phyloP scores from a whole-genome alignment of 1,284 basidiomycete genomes.

The Marasmius oreades region DNA sequence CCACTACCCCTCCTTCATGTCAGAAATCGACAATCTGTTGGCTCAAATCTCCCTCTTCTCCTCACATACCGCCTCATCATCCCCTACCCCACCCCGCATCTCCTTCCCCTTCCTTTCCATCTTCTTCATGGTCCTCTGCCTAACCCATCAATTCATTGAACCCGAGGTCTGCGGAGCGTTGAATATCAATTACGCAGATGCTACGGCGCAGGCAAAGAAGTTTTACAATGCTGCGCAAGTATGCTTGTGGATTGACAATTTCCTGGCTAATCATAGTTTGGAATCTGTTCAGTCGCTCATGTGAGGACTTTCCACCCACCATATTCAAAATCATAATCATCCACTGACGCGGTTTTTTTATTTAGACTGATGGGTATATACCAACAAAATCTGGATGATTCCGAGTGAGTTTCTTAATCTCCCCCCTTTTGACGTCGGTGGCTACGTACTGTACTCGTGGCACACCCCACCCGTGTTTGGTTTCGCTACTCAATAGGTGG shows the following conservation, averaged over 20 bases:
- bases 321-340: background rate
- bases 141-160: slow-evolving; percentile 22
- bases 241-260: slow-evolving; percentile 21
- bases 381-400: slow-evolving; percentile 24
- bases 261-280: slow-evolving; percentile 20
- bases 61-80: background rate
- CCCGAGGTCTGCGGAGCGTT: slow-evolving; percentile 16
- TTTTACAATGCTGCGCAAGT: slow-evolving; percentile 24
- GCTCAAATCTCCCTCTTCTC: background rate
- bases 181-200: slow-evolving; percentile 13
- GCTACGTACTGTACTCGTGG: no score
- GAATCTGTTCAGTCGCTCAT: slow-evolving; percentile 22
- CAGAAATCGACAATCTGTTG: background rate
- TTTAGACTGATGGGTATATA: slow-evolving; percentile 25
- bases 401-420: slow-evolving; percentile 17
- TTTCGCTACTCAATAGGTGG: no score
- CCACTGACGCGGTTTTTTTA: background rate
- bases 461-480: no score
- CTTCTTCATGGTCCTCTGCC: slow-evolving; percentile 23
- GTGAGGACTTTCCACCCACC: slow-evolving; percentile 12
- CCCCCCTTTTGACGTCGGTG: no score
- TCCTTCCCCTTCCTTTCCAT: slow-evolving; percentile 18
- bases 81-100: background rate
- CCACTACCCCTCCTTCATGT: slow-evolving; percentile 17
- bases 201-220: slow-evolving; percentile 16